These are phyloP conservation scores for Fagus crenata DNA, from an alignment of 306 rosid genomes.

Conservation along the genomic window DNA sequence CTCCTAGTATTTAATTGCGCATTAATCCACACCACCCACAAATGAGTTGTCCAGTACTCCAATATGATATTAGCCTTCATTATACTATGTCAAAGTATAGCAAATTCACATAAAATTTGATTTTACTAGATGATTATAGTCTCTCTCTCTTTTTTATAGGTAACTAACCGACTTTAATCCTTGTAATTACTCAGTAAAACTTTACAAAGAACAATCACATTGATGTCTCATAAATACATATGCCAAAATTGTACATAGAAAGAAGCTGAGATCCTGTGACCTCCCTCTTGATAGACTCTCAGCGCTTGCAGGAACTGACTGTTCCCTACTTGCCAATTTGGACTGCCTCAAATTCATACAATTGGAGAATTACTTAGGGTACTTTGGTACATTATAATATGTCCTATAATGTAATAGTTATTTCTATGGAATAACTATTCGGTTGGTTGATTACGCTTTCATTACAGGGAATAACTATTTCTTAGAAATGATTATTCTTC, in stretches of 20 bases:
- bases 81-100: neutral
- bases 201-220: slow-evolving; percentile 6
- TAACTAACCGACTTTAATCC: neutral
- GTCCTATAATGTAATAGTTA: no score
- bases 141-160: neutral
- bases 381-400: neutral
- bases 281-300: neutral
- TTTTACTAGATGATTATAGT: neutral
- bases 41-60: neutral
- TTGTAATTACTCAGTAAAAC: neutral
- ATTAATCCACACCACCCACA: neutral
- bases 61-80: neutral
- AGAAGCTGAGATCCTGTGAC: slow-evolving; percentile 31
- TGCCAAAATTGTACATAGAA: slow-evolving; percentile 52
- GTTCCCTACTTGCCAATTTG: neutral
- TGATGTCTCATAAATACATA: slow-evolving; percentile 27
- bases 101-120: neutral
- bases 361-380: neutral
- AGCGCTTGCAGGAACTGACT: neutral
- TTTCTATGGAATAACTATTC: no score
- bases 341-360: neutral
- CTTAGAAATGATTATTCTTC: no score
- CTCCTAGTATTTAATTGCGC: neutral
- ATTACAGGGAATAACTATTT: no score
- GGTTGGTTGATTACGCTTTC: no score